Conservation (phyloP, 1,284 basidiomycete genomes). For the Cerioporus squamosus region DNA sequence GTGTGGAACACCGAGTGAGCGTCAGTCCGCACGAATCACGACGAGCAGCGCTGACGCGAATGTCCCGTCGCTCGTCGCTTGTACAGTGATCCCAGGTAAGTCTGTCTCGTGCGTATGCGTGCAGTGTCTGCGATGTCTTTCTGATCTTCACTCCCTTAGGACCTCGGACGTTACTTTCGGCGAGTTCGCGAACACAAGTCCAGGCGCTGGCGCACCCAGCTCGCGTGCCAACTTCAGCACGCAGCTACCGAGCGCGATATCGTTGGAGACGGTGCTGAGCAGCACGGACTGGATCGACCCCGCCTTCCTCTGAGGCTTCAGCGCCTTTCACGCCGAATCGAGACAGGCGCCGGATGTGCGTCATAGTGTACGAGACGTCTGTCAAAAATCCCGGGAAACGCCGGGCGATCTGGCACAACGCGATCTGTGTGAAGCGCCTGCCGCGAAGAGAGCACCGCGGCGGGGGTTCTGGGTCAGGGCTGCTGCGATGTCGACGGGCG, state of each 20-base stretch:
- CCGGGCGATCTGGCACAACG: neutral
- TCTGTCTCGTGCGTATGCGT: no score
- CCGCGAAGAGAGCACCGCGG: no score
- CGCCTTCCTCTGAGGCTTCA: conserved; percentile 21
- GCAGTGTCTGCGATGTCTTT: no score
- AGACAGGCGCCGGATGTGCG: neutral
- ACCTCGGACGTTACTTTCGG: conserved; percentile 31
- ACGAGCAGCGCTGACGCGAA: no score
- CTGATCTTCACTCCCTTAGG: conserved; percentile 2
- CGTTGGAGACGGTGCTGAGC: conserved; percentile 27
- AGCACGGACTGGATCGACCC: conserved; percentile 30
- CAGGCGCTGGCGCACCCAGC: conserved; percentile 26
- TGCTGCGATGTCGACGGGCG: neutral
- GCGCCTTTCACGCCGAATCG: no score
- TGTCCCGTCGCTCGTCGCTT: neutral
- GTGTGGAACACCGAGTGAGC: conserved; percentile 26
- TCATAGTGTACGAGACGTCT: conserved; percentile 1
- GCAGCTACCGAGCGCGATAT: conserved; percentile 25
- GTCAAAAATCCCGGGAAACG: neutral
- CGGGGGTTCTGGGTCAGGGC: neutral
- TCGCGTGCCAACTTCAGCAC: conserved; percentile 30
- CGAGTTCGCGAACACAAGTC: conserved; percentile 30
- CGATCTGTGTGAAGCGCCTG: no score
- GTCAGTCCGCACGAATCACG: neutral
- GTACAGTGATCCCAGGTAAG: no score